These are phyloP conservation scores for Tuber magnatum DNA, from an alignment of 495 filamentous ascomycete genomes.

Conservation along the genomic window DNA sequence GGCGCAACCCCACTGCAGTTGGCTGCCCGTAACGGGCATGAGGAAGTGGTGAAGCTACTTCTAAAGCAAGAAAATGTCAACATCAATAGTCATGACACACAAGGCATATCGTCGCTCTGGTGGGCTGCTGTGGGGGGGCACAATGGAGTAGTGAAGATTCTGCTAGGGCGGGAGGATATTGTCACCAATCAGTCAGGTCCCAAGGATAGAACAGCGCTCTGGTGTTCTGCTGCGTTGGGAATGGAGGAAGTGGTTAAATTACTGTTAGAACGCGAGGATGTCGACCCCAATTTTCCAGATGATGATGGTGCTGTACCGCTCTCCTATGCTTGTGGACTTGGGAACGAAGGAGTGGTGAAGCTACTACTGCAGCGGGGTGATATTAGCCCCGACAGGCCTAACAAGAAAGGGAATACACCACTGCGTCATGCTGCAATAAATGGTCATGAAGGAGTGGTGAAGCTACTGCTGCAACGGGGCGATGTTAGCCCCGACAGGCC, in stretches of 20 bases:
- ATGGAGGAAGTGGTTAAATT: neutral
- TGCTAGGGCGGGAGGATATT: neutral
- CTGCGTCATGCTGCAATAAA: no score
- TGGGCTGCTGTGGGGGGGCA: neutral
- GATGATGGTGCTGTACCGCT: neutral
- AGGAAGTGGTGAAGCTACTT: neutral
- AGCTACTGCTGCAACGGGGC: neutral
- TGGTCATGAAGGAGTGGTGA: neutral
- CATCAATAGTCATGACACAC: neutral
- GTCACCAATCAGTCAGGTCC: neutral
- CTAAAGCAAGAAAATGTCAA: neutral
- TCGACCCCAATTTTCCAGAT: neutral
- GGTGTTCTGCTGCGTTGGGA: neutral
- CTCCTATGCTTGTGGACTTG: neutral
- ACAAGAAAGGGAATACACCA: no score
- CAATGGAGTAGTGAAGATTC: neutral
- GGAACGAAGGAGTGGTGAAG: no score
- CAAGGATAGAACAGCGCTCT: neutral
- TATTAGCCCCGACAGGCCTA: no score
- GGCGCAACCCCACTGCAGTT: neutral
- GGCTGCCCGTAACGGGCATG: neutral
- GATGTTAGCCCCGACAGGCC: neutral
- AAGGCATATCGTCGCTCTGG: neutral
- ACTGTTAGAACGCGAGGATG: neutral
- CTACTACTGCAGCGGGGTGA: no score